Evolutionary conservation across 2,329 filamentous ascomycete species (phyloP), one percentile per base, ranked within the genome.

Genomic region (Claviceps fusiformis): DNA sequence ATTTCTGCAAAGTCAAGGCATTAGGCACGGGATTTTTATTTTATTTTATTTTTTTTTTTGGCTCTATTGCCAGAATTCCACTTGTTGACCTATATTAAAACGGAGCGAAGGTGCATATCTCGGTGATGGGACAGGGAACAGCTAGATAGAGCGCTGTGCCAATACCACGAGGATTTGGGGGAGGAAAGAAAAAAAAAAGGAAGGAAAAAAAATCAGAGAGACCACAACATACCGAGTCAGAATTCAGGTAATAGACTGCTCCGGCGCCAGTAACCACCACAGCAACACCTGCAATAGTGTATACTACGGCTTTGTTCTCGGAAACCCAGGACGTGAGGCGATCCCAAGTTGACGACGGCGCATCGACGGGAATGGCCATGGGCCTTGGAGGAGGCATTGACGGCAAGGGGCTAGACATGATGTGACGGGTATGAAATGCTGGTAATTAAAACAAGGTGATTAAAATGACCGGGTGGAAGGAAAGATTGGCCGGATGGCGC

Each of bases 221-320:
- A 43, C 27, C 11, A 43, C 45, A 35, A 70, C 70, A 47, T 74
- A 84, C 81, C 62, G 77, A 73, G 62, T 79, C 76, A 59, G 71
- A 74, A 60, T 75, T 86, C 62, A 95, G 77, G 71, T 96, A 97
- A 77, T 97, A 98, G 67, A 95, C 86, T 47, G 89, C 88, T 63
- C 93, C 92, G 39, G 91, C 92, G 58, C 88, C 89, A 15, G 89
- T 93, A 55, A 95, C 87, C 47, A 96, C 89, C 50, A 95, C 81
- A 54, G 92, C 92, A 57, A 95, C 87, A 65, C 93, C 93, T 55
- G 92, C 93, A 72, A 97, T 89, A 62, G 93, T 96, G 73, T 96
- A 98, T 59, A 95, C 91, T 54, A 92, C 80, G 50, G 89, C 87
- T 76, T 96, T 97, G 75, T 98, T 91, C 70, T 97, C 92, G 2